These are phyloP conservation scores for Chimonanthus salicifolius DNA, from an alignment of 164 flowering plant genomes.

Conservation along the genomic window DNA sequence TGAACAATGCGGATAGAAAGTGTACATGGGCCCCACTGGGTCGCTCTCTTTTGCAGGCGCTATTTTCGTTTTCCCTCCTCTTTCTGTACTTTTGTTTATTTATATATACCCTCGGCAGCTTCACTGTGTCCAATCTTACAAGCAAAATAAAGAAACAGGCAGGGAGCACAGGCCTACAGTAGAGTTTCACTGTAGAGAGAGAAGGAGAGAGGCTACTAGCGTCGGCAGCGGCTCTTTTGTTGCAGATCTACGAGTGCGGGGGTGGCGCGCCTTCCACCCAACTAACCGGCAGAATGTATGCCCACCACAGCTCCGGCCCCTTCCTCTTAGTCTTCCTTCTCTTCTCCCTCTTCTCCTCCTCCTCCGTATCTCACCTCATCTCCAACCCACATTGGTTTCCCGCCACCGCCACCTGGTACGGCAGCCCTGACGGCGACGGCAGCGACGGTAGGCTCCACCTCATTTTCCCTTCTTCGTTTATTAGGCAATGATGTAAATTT, in stretches of 20 bases:
- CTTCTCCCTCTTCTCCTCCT: background rate
- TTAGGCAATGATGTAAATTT: too few species aligned
- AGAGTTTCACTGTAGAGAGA: background rate
- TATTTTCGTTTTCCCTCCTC: too few species aligned
- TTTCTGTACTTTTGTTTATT: too few species aligned
- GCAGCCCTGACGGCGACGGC: slow-evolving; percentile 90
- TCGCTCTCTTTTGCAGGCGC: too few species aligned
- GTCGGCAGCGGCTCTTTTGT: slow-evolving; percentile 17
- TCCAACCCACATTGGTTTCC: slow-evolving; percentile 56
- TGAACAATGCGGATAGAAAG: too few species aligned
- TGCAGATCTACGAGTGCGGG: background rate
- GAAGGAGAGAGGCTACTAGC: background rate
- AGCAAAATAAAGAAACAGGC: background rate
- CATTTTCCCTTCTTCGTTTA: background rate
- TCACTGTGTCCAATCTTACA: too few species aligned
- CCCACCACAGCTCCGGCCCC: slow-evolving; percentile 8
- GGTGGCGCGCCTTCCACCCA: background rate
- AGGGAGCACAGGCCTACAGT: background rate
- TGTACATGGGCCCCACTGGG: too few species aligned
- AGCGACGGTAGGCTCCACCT: slow-evolving; percentile 52
- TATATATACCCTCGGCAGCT: too few species aligned
- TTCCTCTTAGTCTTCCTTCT: slow-evolving; percentile 1
- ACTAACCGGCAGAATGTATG: slow-evolving; percentile 25
- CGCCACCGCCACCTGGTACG: slow-evolving; percentile 99
- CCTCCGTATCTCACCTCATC: background rate